Conservation (phyloP, 2,329 filamentous ascomycete genomes). For the Microascus cirrosus region DNA sequence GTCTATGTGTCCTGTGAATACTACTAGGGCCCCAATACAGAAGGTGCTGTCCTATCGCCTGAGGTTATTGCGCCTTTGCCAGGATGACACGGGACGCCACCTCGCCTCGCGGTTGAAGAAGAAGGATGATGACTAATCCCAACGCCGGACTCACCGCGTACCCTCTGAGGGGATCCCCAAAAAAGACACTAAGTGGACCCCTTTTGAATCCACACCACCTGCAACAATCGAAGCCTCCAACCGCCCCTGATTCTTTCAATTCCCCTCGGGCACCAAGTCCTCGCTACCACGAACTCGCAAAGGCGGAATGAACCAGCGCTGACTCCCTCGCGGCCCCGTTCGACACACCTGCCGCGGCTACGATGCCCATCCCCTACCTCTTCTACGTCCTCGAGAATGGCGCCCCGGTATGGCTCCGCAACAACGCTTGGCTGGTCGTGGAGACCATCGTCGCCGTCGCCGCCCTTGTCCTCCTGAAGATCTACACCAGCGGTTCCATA, state of each 20-base stretch:
- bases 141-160: neutral
- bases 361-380: conserved; percentile 43
- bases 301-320: neutral
- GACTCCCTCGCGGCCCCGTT: neutral
- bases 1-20: no score
- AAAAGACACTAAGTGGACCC: neutral
- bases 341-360: conserved; percentile 7
- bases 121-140: neutral
- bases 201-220: no score
- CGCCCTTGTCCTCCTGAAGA: conserved; percentile 45
- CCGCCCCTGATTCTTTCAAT: neutral
- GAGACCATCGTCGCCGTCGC: conserved; percentile 24
- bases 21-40: no score
- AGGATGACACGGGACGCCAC: neutral
- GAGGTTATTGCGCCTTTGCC: no score
- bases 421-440: conserved; percentile 29
- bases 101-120: neutral
- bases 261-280: neutral
- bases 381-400: conserved; percentile 34
- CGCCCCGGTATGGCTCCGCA: conserved; percentile 34
- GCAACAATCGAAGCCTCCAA: neutral
- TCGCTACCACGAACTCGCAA: neutral
- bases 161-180: neutral
- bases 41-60: no score
- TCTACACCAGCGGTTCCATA: conserved; percentile 62